Conservation (phyloP, 202 grass and related monocot genomes). For the Miscanthus sacchariflorus region DNA sequence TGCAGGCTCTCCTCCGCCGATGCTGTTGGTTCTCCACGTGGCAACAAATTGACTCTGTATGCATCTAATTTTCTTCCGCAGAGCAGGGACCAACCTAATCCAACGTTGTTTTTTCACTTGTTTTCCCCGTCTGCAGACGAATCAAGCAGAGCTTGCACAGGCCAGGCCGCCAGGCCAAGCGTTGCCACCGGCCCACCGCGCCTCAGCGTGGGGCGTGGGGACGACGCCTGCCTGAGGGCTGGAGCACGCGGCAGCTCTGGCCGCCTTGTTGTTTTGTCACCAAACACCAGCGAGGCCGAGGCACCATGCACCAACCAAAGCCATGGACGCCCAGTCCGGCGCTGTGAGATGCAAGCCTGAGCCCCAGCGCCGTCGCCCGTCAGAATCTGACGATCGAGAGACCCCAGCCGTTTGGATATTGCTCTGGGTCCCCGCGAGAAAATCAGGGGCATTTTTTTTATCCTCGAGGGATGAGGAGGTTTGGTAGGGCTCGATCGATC, state of each 20-base stretch:
- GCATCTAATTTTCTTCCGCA: too few species aligned
- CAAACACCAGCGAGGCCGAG: slow-evolving; percentile 23
- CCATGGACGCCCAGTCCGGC: too few species aligned
- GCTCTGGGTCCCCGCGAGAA: too few species aligned
- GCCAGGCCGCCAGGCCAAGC: too few species aligned
- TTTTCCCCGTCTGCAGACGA: slow-evolving; percentile 8
- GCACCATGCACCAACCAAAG: background rate
- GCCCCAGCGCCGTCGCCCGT: too few species aligned
- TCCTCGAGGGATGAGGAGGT: background rate
- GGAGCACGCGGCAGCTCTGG: slow-evolving; percentile 23
- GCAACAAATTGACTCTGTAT: too few species aligned
- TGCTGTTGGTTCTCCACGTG: too few species aligned
- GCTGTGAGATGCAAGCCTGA: too few species aligned
- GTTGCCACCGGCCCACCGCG: background rate
- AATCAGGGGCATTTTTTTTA: too few species aligned
- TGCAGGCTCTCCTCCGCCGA: too few species aligned
- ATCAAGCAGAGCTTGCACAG: background rate
- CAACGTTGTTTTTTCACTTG: background rate
- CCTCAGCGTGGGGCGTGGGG: slow-evolving; percentile 17
- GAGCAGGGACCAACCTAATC: slow-evolving; percentile 1
- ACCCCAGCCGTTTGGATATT: too few species aligned
- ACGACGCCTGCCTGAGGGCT: slow-evolving; percentile 12
- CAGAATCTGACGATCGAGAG: too few species aligned
- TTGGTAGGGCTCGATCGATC: slow-evolving; percentile 2
- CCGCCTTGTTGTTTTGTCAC: slow-evolving; percentile 4